These are phyloP conservation scores for Scedosporium aurantiacum DNA, from an alignment of 2,329 filamentous ascomycete species.

Conservation along the genomic window DNA sequence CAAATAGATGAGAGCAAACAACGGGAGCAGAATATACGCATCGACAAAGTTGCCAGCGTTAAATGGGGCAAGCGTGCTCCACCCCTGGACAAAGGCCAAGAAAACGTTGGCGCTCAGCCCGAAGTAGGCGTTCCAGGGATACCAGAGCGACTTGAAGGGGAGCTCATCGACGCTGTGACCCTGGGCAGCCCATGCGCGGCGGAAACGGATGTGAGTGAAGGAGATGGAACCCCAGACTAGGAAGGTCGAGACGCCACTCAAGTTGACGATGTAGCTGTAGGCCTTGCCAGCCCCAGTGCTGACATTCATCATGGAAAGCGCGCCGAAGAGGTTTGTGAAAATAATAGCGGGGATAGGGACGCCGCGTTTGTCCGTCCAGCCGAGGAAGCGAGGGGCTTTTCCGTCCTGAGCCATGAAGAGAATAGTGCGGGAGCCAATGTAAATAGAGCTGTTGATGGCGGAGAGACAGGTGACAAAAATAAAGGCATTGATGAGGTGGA, in stretches of 20 bases:
- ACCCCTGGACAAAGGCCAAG: conserved; percentile 49
- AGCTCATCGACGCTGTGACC: conserved; percentile 42
- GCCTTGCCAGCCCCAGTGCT: conserved; percentile 54
- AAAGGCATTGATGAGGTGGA: conserved; percentile 68
- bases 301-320: conserved; percentile 65
- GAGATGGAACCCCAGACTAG: conserved; percentile 62
- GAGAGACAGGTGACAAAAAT: conserved; percentile 63
- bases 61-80: conserved; percentile 48
- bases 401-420: conserved; percentile 64
- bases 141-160: conserved; percentile 43
- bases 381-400: conserved; percentile 60
- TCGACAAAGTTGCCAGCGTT: conserved; percentile 49
- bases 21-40: conserved; percentile 49
- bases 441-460: conserved; percentile 65
- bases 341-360: conserved; percentile 51
- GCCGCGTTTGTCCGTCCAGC: conserved; percentile 54
- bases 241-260: conserved; percentile 60
- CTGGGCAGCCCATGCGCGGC: conserved; percentile 49
- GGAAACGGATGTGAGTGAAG: conserved; percentile 62
- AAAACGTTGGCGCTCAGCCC: conserved; percentile 47
- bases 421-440: conserved; percentile 64
- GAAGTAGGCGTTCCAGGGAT: conserved; percentile 49
- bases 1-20: conserved; percentile 47
- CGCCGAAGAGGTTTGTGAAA: conserved; percentile 59
- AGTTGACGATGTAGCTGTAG: conserved; percentile 59